Evolutionary conservation across 768 basidiomycete species (phyloP), one percentile per base, ranked within the genome.

Genomic region (Auricularia sp.): DNA sequence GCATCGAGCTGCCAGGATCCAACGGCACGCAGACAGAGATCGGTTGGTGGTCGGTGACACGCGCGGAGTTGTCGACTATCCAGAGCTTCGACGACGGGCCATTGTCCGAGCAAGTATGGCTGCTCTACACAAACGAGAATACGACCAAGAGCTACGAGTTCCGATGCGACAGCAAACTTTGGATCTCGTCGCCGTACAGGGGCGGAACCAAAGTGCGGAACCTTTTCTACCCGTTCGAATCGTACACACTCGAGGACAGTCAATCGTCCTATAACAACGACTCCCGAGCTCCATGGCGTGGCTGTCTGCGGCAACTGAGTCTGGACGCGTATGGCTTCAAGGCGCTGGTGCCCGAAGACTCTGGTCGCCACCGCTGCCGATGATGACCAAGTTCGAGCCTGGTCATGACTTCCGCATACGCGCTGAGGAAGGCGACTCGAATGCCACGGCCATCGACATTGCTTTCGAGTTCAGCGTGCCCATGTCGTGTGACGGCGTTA

Each of bases 41-140:
- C 80, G 94, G 94, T 63, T 79, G 95, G 8, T 96, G 88, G 87
- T 88, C 91, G 1, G 84, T 86, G 18, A 85, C 87, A 3, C 85
- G 93, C 36, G 77, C 86, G 3, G 86, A 80, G 18, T 80, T 93
- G 39, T 1, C 74, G 3, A 75, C 72, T 33, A 75, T 80, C n/a
- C 91, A 94, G 73, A 83, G 71, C 4, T 79, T 92, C 62, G 77
- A 75, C 1, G 47, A 51, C 10, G 89, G 90, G 6, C 78, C 71
- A 33, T 80, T 83, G 71, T 78, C 79, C 10, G 85, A 86, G 64
- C 85, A 88, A 67, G 80, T 95, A 64, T 94, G 91, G 91, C 62
- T 96, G 70, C 75, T 97, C 4, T 95, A 84, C 75, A 85, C 89
- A 53, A 97, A 96, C 74, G 87, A 91, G 77, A 97, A 97, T 69